Conservation (phyloP, 2,329 filamentous ascomycete genomes). For the Sclerotinia sclerotiorum region DNA sequence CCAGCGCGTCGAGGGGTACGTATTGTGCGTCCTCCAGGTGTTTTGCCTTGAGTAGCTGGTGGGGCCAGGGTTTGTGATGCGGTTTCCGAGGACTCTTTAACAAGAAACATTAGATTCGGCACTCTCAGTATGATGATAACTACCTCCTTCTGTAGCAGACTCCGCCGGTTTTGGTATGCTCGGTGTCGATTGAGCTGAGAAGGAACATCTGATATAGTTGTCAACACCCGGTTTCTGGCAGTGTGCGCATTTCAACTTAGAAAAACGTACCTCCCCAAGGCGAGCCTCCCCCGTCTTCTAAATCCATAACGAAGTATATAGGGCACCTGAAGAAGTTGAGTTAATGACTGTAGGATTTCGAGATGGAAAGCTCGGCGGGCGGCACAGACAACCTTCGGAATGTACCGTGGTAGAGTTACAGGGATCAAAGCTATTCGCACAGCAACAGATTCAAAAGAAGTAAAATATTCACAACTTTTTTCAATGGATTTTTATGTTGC, state of each 20-base stretch:
- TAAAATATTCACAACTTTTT: neutral
- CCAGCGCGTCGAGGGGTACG: constrained; percentile 58
- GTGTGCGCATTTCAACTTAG: neutral
- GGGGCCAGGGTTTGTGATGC: constrained; percentile 25
- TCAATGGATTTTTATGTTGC: neutral
- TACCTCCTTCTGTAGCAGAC: constrained; percentile 32
- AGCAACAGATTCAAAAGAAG: neutral
- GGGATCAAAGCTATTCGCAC: neutral
- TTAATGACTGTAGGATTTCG: neutral
- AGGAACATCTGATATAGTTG: constrained; percentile 43
- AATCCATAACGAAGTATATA: constrained; percentile 42
- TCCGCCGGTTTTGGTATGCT: constrained; percentile 33
- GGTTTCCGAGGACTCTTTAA: constrained; percentile 31
- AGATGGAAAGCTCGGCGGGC: constrained; percentile 8
- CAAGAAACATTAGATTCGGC: constrained; percentile 8
- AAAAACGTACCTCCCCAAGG: constrained; percentile 47
- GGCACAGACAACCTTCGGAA: constrained; percentile 8
- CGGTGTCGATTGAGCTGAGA: constrained; percentile 42
- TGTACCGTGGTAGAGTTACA: constrained; percentile 10
- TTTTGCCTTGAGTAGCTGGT: constrained; percentile 25
- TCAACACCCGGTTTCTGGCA: constrained; percentile 24
- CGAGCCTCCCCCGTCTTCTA: constrained; percentile 47
- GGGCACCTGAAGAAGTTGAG: neutral
- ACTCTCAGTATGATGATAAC: neutral
- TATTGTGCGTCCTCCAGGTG: constrained; percentile 35